phyloP scores from a whole-genome alignment of 116 monocot species.

The Phalaenopsis hybrid region DNA sequence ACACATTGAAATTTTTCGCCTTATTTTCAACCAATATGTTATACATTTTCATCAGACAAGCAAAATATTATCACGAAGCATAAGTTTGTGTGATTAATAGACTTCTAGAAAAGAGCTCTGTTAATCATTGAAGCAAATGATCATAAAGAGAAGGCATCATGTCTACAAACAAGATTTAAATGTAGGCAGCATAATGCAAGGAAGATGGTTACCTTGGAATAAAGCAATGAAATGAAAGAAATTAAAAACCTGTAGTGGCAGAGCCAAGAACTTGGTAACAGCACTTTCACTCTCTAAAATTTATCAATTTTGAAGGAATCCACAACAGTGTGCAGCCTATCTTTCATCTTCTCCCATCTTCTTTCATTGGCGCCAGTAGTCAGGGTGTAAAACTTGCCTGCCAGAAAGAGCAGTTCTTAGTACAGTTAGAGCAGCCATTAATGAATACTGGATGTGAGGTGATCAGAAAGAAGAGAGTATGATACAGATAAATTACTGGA shows the following conservation, averaged over 20 bases:
- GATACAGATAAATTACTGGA: too few relatives aligned
- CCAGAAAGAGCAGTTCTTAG: not conserved
- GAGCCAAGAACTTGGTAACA: not conserved
- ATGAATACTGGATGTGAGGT: too few relatives aligned
- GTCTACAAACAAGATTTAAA: not conserved
- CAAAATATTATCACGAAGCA: too few relatives aligned
- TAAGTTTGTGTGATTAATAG: too few relatives aligned
- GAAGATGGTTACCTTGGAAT: not conserved
- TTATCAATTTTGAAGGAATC: slow-evolving; percentile 75
- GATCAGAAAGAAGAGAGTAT: too few relatives aligned
- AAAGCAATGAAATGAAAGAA: not conserved
- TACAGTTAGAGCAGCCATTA: too few relatives aligned
- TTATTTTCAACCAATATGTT: too few relatives aligned
- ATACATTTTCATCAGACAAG: too few relatives aligned
- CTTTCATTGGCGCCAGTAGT: slow-evolving; percentile 96
- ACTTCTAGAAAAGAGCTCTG: too few relatives aligned
- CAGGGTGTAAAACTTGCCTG: slow-evolving; percentile 94
- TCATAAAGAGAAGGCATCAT: not conserved
- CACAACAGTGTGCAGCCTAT: slow-evolving; percentile 64
- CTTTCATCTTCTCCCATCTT: slow-evolving; percentile 98
- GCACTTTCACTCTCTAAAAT: not conserved
- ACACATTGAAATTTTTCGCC: too few relatives aligned
- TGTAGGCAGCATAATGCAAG: not conserved
- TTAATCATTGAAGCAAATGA: too few relatives aligned
- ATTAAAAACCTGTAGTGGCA: not conserved